Percentiles rank a stretch among this genome's conserved stretches.
phyloP scores from a whole-genome alignment of 257 asterid species.

The Forsythia viridissima region DNA sequence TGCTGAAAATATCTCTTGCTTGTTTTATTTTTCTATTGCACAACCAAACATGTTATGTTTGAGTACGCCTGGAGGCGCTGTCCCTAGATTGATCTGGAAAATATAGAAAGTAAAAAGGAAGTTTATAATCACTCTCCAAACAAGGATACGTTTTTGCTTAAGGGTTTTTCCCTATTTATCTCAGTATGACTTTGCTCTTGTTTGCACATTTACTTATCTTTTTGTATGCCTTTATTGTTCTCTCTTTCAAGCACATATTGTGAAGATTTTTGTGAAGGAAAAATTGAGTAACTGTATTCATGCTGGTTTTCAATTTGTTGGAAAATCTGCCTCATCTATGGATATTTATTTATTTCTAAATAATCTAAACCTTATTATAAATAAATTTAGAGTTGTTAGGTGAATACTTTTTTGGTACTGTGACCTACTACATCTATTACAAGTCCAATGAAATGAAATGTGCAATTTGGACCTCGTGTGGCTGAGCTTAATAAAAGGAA shows the following conservation, averaged over 20 bases:
- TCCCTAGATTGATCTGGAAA: too few relatives aligned
- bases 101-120: background rate
- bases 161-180: constrained; percentile 9
- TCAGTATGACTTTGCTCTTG: background rate
- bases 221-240: background rate
- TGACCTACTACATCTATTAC: background rate
- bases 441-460: background rate
- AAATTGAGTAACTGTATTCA: background rate
- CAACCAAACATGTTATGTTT: constrained; percentile 5
- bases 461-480: background rate
- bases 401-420: background rate
- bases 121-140: background rate
- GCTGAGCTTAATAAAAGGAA: background rate
- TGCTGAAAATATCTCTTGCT: constrained; percentile 9
- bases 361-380: too few relatives aligned
- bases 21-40: constrained; percentile 16
- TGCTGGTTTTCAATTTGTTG: too few relatives aligned
- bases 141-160: background rate
- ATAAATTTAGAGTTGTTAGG: too few relatives aligned
- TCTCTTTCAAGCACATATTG: background rate
- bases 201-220: constrained; percentile 6
- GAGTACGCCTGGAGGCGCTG: background rate
- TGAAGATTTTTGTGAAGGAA: background rate
- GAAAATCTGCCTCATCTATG: too few relatives aligned
- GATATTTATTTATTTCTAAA: too few relatives aligned